Percentiles rank a stretch among this genome's conserved stretches.
Conservation (phyloP, 805 yeast genomes). For the Cyberlindnera galapagoensis region DNA sequence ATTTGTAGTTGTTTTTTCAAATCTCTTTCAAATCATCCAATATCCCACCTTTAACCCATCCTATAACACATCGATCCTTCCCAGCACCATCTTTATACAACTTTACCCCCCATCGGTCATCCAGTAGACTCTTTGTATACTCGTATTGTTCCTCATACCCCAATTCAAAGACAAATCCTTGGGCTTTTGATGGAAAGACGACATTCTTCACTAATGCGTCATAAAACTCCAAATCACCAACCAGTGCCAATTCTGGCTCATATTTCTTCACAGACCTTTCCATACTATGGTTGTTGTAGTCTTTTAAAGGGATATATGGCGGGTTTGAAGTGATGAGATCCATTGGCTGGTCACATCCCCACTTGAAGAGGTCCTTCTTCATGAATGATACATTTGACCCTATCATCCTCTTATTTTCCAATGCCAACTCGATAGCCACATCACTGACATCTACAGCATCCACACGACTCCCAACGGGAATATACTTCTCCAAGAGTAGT, state of each 20-base stretch:
- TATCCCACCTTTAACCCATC: constrained; percentile 37
- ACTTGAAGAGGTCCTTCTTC: constrained; percentile 8
- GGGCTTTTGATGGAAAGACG: constrained; percentile 33
- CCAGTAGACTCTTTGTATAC: constrained; percentile 26
- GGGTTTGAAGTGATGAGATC: constrained; percentile 81
- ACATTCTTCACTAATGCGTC: constrained; percentile 43
- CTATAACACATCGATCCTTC: constrained; percentile 54
- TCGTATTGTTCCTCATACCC: constrained; percentile 57
- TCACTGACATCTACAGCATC: constrained; percentile 52
- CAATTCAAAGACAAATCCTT: constrained; percentile 69
- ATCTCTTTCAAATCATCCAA: neutral
- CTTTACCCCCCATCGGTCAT: constrained; percentile 43
- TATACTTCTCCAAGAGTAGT: constrained; percentile 35
- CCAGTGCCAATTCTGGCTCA: constrained; percentile 77
- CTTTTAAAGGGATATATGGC: constrained; percentile 64
- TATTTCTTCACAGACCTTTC: constrained; percentile 58
- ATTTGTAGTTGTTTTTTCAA: neutral
- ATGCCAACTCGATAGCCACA: constrained; percentile 45
- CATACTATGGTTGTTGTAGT: constrained; percentile 35
- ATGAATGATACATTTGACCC: constrained; percentile 8
- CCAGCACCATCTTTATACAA: constrained; percentile 43
- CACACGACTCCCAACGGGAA: constrained; percentile 21
- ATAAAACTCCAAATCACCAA: constrained; percentile 74
- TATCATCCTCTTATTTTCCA: constrained; percentile 31
- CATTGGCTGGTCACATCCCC: constrained; percentile 10